These are phyloP conservation scores for Solanum aculeatissimum DNA, from an alignment of 305 asterid genomes.

Conservation along the genomic window DNA sequence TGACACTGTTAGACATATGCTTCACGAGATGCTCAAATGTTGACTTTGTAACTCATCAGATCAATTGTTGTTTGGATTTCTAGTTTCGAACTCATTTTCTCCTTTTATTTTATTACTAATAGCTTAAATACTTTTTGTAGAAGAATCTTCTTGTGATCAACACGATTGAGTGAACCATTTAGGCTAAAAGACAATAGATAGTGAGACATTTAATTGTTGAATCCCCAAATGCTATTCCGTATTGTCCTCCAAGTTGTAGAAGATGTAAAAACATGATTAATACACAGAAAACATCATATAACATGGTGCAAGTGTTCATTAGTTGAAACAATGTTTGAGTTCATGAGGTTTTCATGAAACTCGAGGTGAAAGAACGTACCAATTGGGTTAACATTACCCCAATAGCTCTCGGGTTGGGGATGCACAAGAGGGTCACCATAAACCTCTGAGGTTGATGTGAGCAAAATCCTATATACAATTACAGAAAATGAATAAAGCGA, in stretches of 20 bases:
- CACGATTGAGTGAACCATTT: not conserved
- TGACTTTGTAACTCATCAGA: not conserved
- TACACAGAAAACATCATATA: not conserved
- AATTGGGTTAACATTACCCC: slow-evolving; percentile 43
- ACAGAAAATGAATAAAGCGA: not conserved
- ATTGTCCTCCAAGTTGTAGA: not conserved
- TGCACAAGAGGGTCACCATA: slow-evolving; percentile 45
- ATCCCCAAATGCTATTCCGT: not conserved
- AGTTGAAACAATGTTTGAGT: not conserved
- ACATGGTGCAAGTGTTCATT: not conserved
- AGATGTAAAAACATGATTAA: not conserved
- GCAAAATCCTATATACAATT: slow-evolving; percentile 15
- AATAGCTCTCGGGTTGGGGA: slow-evolving; percentile 37
- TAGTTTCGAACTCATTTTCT: not conserved
- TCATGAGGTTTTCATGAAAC: not conserved
- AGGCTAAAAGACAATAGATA: not conserved
- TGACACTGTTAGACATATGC: not conserved
- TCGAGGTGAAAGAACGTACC: slow-evolving; percentile 11
- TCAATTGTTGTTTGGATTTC: not conserved
- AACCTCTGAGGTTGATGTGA: slow-evolving; percentile 43
- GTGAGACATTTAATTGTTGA: not conserved
- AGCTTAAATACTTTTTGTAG: not conserved
- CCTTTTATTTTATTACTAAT: not conserved
- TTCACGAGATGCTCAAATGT: not conserved
- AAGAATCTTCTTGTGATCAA: not conserved